phyloP scores from a whole-genome alignment of 192 early-diverging fungal species.

The Anaeromyces robustus region DNA sequence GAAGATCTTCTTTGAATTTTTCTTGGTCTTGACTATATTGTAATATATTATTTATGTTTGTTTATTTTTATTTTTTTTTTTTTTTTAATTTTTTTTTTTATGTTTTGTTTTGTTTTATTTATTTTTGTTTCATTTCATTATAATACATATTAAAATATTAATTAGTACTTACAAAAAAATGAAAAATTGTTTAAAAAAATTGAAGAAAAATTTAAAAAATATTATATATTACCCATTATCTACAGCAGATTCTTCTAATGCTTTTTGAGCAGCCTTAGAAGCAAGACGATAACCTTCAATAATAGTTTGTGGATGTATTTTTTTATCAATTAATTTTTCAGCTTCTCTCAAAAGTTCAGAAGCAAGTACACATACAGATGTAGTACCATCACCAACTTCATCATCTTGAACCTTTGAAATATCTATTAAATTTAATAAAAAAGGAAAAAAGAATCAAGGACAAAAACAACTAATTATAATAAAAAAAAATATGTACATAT shows the following conservation, averaged over 20 bases:
- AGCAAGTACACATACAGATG: slow-evolving; percentile 92
- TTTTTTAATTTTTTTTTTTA: too few relatives aligned
- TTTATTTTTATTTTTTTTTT: too few relatives aligned
- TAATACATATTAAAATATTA: too few relatives aligned
- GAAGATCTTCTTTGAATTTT: slow-evolving; percentile 72
- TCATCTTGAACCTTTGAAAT: slow-evolving; percentile 99
- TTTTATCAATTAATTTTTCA: slow-evolving; percentile 78
- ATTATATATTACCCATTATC: slow-evolving; percentile 38
- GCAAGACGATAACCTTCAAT: slow-evolving; percentile 92
- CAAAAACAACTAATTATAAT: too few relatives aligned
- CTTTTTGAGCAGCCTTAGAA: slow-evolving; percentile 60
- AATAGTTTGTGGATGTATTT: slow-evolving; percentile 95
- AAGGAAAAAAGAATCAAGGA: background rate
- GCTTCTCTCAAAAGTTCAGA: slow-evolving; percentile 89
- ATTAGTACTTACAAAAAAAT: too few relatives aligned
- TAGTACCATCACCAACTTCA: slow-evolving; percentile 99
- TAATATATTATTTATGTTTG: too few relatives aligned
- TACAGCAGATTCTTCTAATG: slow-evolving; percentile 60
- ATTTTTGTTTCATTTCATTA: too few relatives aligned
- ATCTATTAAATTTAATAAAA: slow-evolving; percentile 13
- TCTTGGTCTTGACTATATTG: slow-evolving; percentile 32
- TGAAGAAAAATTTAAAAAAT: too few relatives aligned
- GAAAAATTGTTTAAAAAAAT: too few relatives aligned
- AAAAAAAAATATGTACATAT: too few relatives aligned
- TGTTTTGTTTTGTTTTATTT: too few relatives aligned